Conservation (phyloP, 495 filamentous ascomycete genomes). For the Polyplosphaeria fusca region DNA sequence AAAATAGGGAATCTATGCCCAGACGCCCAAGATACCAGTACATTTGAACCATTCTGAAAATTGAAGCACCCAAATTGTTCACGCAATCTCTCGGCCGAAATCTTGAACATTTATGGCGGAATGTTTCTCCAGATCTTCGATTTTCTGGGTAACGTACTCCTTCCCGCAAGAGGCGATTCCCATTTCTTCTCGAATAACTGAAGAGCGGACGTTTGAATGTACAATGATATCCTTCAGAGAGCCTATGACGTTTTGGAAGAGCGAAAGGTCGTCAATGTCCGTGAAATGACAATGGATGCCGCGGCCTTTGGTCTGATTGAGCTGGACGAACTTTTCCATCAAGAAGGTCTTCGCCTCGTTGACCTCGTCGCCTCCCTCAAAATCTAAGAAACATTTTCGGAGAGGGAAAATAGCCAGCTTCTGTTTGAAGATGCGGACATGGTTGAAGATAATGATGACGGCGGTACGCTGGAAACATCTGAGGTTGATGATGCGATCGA, state of each 20-base stretch:
- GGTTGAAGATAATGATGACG: neutral
- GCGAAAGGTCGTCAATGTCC: neutral
- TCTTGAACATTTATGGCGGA: too few relatives aligned
- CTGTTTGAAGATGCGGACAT: neutral
- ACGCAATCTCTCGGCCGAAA: too few relatives aligned
- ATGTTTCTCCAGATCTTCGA: too few relatives aligned
- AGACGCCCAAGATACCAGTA: too few relatives aligned
- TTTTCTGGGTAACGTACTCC: too few relatives aligned
- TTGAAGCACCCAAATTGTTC: too few relatives aligned
- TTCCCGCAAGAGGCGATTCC: too few relatives aligned
- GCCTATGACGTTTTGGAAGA: neutral
- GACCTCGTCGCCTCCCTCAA: neutral
- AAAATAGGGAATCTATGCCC: too few relatives aligned
- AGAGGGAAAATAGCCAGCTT: neutral
- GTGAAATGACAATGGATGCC: neutral
- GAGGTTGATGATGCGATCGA: neutral
- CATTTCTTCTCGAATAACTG: too few relatives aligned
- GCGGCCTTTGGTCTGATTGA: neutral
- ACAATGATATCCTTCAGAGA: neutral
- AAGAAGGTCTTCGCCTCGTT: neutral
- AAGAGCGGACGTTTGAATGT: neutral
- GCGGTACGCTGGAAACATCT: neutral
- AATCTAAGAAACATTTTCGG: neutral
- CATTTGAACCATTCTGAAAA: too few relatives aligned
- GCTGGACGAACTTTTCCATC: neutral